Percentiles rank a stretch among this genome's conserved stretches.
These are phyloP conservation scores for Phascolomyces articulosus DNA, from an alignment of 371 early-diverging fungal species.

Conservation along the genomic window DNA sequence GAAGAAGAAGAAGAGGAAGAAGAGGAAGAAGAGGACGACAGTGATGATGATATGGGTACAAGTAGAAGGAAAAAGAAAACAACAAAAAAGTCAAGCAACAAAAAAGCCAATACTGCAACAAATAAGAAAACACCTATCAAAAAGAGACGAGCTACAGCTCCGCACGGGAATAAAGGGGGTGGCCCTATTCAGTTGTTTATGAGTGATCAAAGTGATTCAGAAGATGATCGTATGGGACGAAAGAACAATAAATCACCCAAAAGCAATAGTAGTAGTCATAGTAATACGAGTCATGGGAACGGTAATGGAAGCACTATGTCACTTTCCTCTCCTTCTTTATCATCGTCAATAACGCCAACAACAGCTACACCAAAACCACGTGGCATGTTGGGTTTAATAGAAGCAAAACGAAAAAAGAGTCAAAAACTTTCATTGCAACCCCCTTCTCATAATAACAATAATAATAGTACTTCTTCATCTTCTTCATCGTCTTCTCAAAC, in stretches of 20 bases:
- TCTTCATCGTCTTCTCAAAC: background rate
- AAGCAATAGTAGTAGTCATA: background rate
- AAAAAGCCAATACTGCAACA: background rate
- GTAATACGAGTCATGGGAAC: background rate
- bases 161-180: constrained; percentile 11
- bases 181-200: constrained; percentile 17
- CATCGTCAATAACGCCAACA: too few species aligned
- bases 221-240: constrained; percentile 11
- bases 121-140: constrained; percentile 7
- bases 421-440: constrained; percentile 6
- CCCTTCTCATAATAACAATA: background rate
- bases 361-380: constrained; percentile 1
- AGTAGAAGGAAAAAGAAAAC: background rate
- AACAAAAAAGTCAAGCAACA: too few species aligned
- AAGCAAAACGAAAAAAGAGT: constrained; percentile 18
- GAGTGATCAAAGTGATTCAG: constrained; percentile 23
- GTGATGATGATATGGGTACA: constrained; percentile 15
- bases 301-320: background rate
- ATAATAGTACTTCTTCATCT: background rate
- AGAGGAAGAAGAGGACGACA: constrained; percentile 12
- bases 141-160: background rate
- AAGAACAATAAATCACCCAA: background rate
- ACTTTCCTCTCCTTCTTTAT: background rate
- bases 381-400: background rate
- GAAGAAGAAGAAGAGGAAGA: constrained; percentile 15